Conservation (phyloP, 1,139 yeast species). For the Hyphopichia buzzinii region DNA sequence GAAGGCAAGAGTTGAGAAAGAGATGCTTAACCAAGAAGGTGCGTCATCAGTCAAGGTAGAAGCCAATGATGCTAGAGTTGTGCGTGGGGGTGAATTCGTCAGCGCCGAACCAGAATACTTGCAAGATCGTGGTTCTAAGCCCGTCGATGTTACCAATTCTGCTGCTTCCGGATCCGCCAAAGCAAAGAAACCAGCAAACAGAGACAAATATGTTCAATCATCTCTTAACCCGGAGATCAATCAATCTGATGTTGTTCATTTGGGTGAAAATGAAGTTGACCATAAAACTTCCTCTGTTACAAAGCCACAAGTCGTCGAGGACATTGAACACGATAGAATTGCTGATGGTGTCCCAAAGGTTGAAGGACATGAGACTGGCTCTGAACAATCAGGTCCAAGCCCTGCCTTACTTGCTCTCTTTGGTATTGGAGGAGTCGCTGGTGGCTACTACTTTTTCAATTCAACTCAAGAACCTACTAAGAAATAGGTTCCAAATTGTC, state of each 20-base stretch:
- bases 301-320: constrained; percentile 35
- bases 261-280: constrained; percentile 38
- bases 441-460: constrained; percentile 14
- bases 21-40: constrained; percentile 35
- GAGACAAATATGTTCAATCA: constrained; percentile 42
- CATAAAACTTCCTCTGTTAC: constrained; percentile 34
- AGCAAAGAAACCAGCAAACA: constrained; percentile 34
- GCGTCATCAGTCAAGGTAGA: constrained; percentile 43
- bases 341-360: constrained; percentile 13
- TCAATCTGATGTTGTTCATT: constrained; percentile 34
- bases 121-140: constrained; percentile 35
- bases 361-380: constrained; percentile 3
- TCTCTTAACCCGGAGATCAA: constrained; percentile 45
- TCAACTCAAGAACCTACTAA: constrained; percentile 6
- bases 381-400: constrained; percentile 5
- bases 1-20: constrained; percentile 42
- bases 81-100: constrained; percentile 46
- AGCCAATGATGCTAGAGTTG: constrained; percentile 41
- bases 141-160: constrained; percentile 19
- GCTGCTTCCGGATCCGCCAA: constrained; percentile 12
- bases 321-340: constrained; percentile 38
- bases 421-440: constrained; percentile 26
- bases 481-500: constrained; percentile 6
- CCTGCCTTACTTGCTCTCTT: constrained; percentile 17
- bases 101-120: constrained; percentile 37